Evolutionary conservation across 2,329 filamentous ascomycete species (phyloP).

Genomic region (Fusarium siculi): DNA sequence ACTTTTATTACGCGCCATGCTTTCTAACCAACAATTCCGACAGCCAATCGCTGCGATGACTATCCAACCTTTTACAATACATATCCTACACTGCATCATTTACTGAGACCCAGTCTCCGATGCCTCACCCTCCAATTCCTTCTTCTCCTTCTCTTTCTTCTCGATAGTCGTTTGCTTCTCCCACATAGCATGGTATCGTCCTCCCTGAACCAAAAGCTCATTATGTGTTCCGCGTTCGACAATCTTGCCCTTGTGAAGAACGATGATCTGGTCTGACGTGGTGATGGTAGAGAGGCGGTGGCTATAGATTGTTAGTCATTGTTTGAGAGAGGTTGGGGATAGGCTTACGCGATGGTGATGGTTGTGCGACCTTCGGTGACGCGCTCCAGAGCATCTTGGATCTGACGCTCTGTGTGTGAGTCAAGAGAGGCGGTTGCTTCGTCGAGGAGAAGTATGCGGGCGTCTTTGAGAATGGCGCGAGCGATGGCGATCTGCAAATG

Average conservation of each 20-base stretch:
- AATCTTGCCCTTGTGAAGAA: conserved; percentile 62
- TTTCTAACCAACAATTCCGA: neutral
- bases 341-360: conserved; percentile 60
- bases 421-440: conserved; percentile 78
- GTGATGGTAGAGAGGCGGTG: conserved; percentile 69
- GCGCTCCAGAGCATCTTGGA: conserved; percentile 63
- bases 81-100: conserved; percentile 4
- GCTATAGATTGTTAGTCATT: conserved; percentile 42
- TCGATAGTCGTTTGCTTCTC: conserved; percentile 59
- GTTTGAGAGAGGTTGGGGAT: fast-evolving
- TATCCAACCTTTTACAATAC: neutral
- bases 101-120: conserved; percentile 19
- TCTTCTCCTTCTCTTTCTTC: conserved; percentile 48
- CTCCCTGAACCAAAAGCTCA: conserved; percentile 56
- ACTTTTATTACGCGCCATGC: neutral
- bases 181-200: conserved; percentile 65
- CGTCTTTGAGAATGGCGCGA: conserved; percentile 74
- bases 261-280: conserved; percentile 64
- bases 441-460: conserved; percentile 76
- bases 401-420: conserved; percentile 67
- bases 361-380: conserved; percentile 62
- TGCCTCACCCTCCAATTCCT: conserved; percentile 41
- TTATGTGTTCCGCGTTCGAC: conserved; percentile 62
- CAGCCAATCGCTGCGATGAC: neutral
- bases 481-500: conserved; percentile 62